phyloP scores from a whole-genome alignment of 805 yeast species.

The Candida succiphila region DNA sequence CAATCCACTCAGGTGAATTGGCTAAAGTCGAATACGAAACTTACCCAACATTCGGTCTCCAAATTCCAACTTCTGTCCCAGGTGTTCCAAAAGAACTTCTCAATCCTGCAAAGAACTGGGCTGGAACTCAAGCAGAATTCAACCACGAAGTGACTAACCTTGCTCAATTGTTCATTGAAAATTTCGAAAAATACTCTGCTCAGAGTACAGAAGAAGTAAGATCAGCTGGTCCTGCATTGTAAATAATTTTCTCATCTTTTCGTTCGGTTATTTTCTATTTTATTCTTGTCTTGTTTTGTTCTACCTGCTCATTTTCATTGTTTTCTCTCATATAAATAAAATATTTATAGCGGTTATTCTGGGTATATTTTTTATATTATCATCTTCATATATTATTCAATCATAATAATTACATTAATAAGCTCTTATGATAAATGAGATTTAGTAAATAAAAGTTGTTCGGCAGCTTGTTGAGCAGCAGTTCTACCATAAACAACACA shows the following conservation, averaged over 20 bases:
- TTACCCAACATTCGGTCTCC: constrained; percentile 79
- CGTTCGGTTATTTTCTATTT: not conserved
- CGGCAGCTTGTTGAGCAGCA: constrained; percentile 31
- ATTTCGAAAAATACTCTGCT: constrained; percentile 76
- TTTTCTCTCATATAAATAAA: not conserved
- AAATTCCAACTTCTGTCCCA: constrained; percentile 73
- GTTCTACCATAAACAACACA: constrained; percentile 56
- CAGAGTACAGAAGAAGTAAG: constrained; percentile 79
- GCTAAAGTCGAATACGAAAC: constrained; percentile 72
- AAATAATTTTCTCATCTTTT: constrained; percentile 5
- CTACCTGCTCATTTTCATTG: not conserved
- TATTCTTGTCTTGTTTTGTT: not conserved
- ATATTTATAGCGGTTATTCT: not conserved
- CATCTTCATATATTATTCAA: too few species aligned
- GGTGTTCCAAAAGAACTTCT: constrained; percentile 78
- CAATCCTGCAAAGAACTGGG: constrained; percentile 83
- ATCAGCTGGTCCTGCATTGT: constrained; percentile 81
- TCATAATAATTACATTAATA: not conserved
- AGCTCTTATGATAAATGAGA: not conserved
- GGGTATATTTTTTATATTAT: too few species aligned
- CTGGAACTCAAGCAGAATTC: constrained; percentile 45
- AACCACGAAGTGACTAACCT: constrained; percentile 48
- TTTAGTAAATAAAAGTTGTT: not conserved
- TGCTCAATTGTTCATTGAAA: constrained; percentile 72
- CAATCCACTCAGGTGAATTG: constrained; percentile 87